Percentiles rank a stretch among this genome's conserved stretches.
phyloP scores from a whole-genome alignment of 495 filamentous ascomycete genomes.

The Lasiosphaeris hirsuta region DNA sequence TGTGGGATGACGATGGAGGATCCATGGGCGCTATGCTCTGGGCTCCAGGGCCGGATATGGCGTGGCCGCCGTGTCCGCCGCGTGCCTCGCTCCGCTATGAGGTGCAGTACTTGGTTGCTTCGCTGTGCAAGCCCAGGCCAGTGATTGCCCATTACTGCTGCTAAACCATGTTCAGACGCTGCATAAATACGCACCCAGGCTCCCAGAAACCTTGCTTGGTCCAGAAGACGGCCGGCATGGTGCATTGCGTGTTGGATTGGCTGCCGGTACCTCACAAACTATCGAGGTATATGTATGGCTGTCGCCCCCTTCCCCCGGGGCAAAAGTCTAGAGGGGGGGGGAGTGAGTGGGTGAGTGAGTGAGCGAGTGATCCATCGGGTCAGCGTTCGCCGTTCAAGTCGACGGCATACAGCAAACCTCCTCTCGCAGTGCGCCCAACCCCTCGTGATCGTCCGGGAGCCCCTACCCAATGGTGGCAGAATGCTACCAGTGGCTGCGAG shows the following conservation, averaged over 20 bases:
- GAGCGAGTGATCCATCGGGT: too few species aligned
- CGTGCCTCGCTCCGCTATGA: too few species aligned
- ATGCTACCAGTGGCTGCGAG: slow-evolving; percentile 2
- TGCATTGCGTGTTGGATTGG: slow-evolving; percentile 11
- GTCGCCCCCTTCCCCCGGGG: slow-evolving; percentile 5
- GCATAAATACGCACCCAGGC: not conserved
- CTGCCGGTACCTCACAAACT: slow-evolving; percentile 7
- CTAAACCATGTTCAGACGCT: not conserved
- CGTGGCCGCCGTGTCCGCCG: not conserved
- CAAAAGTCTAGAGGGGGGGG: not conserved
- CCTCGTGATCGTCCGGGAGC: slow-evolving; percentile 14
- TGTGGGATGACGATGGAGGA: not conserved
- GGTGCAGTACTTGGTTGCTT: too few species aligned
- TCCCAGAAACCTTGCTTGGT: slow-evolving; percentile 1
- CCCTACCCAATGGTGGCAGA: slow-evolving; percentile 11
- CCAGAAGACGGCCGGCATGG: not conserved
- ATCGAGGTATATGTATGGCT: slow-evolving; percentile 1
- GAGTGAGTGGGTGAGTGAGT: too few species aligned
- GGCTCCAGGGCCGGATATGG: slow-evolving; percentile 2
- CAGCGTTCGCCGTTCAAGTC: too few species aligned
- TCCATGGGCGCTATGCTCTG: too few species aligned
- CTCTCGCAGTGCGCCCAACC: not conserved
- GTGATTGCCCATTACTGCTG: not conserved
- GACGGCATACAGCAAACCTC: not conserved
- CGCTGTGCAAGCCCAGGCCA: too few species aligned